phyloP scores from a whole-genome alignment of 805 yeast species.

The Ogataea allantospora region DNA sequence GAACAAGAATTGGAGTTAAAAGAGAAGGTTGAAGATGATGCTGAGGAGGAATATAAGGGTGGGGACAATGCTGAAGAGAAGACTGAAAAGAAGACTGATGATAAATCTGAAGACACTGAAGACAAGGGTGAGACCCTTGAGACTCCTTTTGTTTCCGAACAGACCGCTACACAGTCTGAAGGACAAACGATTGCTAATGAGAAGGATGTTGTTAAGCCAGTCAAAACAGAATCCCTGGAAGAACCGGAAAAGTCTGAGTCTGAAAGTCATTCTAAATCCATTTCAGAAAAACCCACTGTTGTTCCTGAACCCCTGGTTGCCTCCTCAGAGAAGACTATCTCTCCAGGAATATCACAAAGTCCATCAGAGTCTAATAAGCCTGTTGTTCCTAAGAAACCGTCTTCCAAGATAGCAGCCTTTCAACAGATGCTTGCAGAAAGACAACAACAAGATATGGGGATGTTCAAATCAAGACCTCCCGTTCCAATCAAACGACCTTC shows the following conservation, averaged over 20 bases:
- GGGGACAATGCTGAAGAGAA: no score
- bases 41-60: no score
- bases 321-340: background rate
- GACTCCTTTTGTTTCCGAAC: background rate
- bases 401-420: conserved; percentile 77
- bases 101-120: background rate
- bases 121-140: no score
- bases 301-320: background rate
- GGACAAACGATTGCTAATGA: no score
- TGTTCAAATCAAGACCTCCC: conserved; percentile 23
- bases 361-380: conserved; percentile 27
- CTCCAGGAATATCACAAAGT: background rate
- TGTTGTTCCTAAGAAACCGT: conserved; percentile 73
- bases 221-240: background rate
- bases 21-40: no score
- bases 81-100: background rate
- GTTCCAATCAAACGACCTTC: conserved; percentile 25
- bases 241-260: background rate
- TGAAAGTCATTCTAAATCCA: background rate
- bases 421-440: conserved; percentile 67
- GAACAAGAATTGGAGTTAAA: background rate
- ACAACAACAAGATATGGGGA: conserved; percentile 38
- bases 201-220: background rate
- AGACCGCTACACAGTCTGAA: background rate
- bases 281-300: background rate